Evolutionary conservation across 495 filamentous ascomycete species (phyloP).

Genomic region (Filosporella fistucella): DNA sequence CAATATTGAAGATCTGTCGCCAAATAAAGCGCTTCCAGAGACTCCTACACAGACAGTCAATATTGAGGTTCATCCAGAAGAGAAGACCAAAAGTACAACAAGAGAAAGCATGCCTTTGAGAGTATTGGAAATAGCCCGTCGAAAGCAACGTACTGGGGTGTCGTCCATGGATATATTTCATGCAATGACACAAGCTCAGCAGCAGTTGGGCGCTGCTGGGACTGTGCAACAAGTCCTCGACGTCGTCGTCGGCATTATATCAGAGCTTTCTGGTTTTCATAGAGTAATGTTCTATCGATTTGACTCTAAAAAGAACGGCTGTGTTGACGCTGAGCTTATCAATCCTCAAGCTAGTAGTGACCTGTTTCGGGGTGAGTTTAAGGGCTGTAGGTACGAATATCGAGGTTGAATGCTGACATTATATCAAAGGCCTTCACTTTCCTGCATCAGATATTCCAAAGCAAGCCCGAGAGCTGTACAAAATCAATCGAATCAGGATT

Average conservation of each 20-base stretch:
- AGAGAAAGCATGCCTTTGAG: constrained; percentile 77
- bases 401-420: not conserved
- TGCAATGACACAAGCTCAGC: constrained; percentile 82
- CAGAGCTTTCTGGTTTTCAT: constrained; percentile 89
- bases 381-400: not conserved
- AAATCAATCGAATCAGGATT: constrained; percentile 73
- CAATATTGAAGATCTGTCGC: not conserved
- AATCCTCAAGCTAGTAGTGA: constrained; percentile 73
- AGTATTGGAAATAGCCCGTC: constrained; percentile 68
- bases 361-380: constrained; percentile 41
- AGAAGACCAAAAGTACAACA: constrained; percentile 62
- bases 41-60: constrained; percentile 33
- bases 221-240: constrained; percentile 65
- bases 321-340: constrained; percentile 82
- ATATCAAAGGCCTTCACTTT: constrained; percentile 77
- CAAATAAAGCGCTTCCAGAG: constrained; percentile 53
- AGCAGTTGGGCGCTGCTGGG: constrained; percentile 64
- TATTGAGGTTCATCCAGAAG: constrained; percentile 43
- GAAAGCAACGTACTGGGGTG: constrained; percentile 68
- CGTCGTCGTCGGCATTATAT: constrained; percentile 67
- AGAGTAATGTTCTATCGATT: constrained; percentile 95
- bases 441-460: constrained; percentile 88
- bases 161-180: constrained; percentile 89
- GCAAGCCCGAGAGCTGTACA: constrained; percentile 77
- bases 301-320: constrained; percentile 75